These are phyloP conservation scores for Elongisporangium senticosum DNA, from an alignment of 352 stramenopile species.

Conservation along the genomic window DNA sequence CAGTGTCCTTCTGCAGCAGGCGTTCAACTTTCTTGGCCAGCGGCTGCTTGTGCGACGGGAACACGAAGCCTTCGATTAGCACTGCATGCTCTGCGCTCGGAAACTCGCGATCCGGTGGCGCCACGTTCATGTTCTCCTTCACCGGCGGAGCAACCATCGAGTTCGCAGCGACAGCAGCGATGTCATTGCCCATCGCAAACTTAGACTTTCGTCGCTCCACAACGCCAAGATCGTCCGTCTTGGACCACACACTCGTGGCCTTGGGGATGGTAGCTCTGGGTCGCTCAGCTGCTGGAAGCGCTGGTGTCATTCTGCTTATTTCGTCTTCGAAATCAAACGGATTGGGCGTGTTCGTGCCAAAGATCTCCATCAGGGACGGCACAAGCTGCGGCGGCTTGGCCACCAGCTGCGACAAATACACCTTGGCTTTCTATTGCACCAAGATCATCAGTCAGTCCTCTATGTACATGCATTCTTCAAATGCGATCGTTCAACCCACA, in stretches of 20 bases:
- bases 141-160: slow-evolving; percentile 17
- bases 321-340: slow-evolving; percentile 50
- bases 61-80: slow-evolving; percentile 81
- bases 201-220: slow-evolving; percentile 41
- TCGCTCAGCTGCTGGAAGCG: not conserved
- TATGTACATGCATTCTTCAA: not conserved
- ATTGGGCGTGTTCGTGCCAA: slow-evolving; percentile 74
- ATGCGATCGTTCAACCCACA: slow-evolving; percentile 17
- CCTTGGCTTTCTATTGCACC: slow-evolving; percentile 55
- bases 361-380: slow-evolving; percentile 69
- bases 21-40: slow-evolving; percentile 70
- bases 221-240: slow-evolving; percentile 62
- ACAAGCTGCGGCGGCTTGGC: slow-evolving; percentile 81
- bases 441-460: slow-evolving; percentile 1
- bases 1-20: slow-evolving; percentile 22
- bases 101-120: slow-evolving; percentile 39
- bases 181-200: slow-evolving; percentile 23
- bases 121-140: slow-evolving; percentile 36
- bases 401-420: slow-evolving; percentile 52
- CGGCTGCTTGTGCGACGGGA: slow-evolving; percentile 73
- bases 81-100: slow-evolving; percentile 49
- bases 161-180: slow-evolving; percentile 10
- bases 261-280: slow-evolving; percentile 14
- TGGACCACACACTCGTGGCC: slow-evolving; percentile 67
- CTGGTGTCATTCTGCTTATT: slow-evolving; percentile 3